Conservation (phyloP, 2,329 filamentous ascomycete species). For the Didymella pomorum region DNA sequence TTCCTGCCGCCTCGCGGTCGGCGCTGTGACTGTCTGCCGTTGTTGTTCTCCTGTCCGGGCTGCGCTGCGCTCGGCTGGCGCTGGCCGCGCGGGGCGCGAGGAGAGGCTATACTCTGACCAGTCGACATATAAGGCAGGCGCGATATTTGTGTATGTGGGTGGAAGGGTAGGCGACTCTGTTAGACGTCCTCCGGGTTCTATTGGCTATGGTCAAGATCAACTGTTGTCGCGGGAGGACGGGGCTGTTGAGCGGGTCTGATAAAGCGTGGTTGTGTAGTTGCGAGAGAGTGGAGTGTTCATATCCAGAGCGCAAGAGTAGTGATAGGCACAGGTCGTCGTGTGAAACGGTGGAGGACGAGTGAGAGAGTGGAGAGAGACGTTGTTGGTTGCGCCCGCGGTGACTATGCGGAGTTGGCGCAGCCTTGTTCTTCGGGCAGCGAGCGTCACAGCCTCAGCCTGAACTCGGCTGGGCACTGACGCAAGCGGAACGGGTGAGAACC, state of each 20-base stretch:
- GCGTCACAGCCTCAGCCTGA: conserved; percentile 21
- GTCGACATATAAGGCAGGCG: conserved; percentile 43
- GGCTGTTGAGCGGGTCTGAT: conserved; percentile 30
- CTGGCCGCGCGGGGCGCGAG: conserved; percentile 44
- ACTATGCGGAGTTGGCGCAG: conserved; percentile 26
- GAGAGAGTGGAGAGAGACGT: conserved; percentile 19
- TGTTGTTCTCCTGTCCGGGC: conserved; percentile 32
- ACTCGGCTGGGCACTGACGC: conserved; percentile 18
- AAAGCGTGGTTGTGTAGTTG: conserved; percentile 30
- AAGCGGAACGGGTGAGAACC: conserved; percentile 9
- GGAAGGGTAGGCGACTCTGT: conserved; percentile 28
- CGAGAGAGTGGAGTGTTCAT: conserved; percentile 45
- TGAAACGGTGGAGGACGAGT: conserved; percentile 21
- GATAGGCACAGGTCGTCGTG: conserved; percentile 34
- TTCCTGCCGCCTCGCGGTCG: conserved; percentile 46
- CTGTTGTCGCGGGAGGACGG: conserved; percentile 34
- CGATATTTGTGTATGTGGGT: conserved; percentile 2
- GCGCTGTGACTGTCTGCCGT: conserved; percentile 40
- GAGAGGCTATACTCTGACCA: conserved; percentile 43
- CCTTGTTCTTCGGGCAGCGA: conserved; percentile 28
- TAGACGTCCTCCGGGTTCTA: conserved; percentile 37
- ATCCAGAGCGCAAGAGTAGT: conserved; percentile 40
- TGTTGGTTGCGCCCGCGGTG: conserved; percentile 24
- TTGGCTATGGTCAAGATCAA: conserved; percentile 28
- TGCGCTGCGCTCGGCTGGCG: conserved; percentile 42